A percentile compares a stretch with the other conserved stretches of the same genome.
Conservation (phyloP, 2,329 filamentous ascomycete genomes). For the Chaetomium globosum region DNA sequence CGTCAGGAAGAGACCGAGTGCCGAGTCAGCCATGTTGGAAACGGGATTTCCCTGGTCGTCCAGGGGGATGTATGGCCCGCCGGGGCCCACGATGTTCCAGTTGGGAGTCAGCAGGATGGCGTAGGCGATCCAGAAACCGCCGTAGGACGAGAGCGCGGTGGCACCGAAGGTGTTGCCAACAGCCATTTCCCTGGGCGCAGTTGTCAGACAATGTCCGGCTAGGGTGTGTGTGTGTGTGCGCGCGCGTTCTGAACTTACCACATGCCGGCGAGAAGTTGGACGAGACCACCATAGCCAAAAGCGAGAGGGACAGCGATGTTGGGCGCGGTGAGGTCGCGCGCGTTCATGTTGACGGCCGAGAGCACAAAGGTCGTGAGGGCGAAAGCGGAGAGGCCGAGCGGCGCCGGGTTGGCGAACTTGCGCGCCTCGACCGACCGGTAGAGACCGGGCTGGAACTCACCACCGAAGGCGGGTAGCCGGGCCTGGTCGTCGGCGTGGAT, state of each 20-base stretch:
- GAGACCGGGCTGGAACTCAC: slow-evolving; percentile 71
- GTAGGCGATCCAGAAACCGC: slow-evolving; percentile 81
- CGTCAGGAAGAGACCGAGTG: slow-evolving; percentile 73
- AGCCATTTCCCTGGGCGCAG: slow-evolving; percentile 73
- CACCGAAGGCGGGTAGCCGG: slow-evolving; percentile 64
- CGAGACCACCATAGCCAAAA: slow-evolving; percentile 74
- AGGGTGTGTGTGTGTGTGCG: neutral
- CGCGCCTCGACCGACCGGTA: slow-evolving; percentile 66
- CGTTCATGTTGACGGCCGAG: slow-evolving; percentile 70
- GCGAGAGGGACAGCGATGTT: slow-evolving; percentile 71
- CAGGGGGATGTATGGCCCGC: slow-evolving; percentile 49
- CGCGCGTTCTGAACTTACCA: slow-evolving; percentile 60
- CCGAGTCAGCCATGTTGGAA: slow-evolving; percentile 56
- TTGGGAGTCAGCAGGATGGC: slow-evolving; percentile 70
- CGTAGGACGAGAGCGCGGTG: slow-evolving; percentile 78
- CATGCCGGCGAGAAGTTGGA: slow-evolving; percentile 82
- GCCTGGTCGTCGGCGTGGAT: slow-evolving; percentile 41
- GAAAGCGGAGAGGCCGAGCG: slow-evolving; percentile 75
- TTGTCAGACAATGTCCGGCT: slow-evolving; percentile 3
- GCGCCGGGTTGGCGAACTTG: slow-evolving; percentile 79
- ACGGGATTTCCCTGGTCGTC: slow-evolving; percentile 38
- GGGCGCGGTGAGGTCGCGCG: slow-evolving; percentile 60
- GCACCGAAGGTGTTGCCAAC: slow-evolving; percentile 87
- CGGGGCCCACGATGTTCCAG: slow-evolving; percentile 59
- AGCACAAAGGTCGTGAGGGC: slow-evolving; percentile 82